Percentiles rank a stretch among this genome's conserved stretches.
These are phyloP conservation scores for Biscogniauxia mediterranea DNA, from an alignment of 2,329 filamentous ascomycete species.

Conservation along the genomic window DNA sequence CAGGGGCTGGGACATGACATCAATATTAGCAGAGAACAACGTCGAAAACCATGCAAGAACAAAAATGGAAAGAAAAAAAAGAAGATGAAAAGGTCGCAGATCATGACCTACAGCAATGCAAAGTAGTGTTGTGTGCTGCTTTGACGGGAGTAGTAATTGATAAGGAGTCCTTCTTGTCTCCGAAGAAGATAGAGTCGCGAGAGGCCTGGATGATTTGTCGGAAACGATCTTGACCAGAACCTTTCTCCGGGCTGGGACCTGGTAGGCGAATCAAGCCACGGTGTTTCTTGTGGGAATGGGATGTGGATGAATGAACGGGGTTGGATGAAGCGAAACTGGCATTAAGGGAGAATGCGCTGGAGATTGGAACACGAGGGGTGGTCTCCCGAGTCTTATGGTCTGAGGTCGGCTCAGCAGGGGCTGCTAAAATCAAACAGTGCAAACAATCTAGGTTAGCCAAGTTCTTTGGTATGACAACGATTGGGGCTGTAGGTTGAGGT, in stretches of 20 bases:
- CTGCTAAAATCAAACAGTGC: no score
- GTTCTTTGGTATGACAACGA: neutral
- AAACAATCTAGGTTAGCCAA: neutral
- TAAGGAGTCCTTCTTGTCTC: neutral
- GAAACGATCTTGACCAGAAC: conserved; percentile 29
- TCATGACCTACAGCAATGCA: neutral
- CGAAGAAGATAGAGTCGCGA: neutral
- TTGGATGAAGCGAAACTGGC: neutral
- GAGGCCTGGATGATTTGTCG: conserved; percentile 19
- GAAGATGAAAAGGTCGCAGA: neutral
- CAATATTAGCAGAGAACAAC: neutral
- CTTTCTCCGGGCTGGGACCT: conserved; percentile 24
- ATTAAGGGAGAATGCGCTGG: neutral
- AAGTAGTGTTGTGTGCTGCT: neutral
- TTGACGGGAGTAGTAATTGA: neutral
- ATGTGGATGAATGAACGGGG: neutral
- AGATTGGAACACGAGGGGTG: neutral
- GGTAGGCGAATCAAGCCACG: neutral
- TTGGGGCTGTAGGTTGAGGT: neutral
- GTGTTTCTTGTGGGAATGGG: neutral
- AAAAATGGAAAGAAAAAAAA: no score
- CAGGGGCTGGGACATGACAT: neutral
- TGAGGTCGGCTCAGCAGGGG: no score
- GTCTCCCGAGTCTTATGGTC: no score
- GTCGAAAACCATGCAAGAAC: neutral